These are phyloP conservation scores for Cryptococcus maquisensis DNA, from an alignment of 1,284 basidiomycete species.

Conservation along the genomic window DNA sequence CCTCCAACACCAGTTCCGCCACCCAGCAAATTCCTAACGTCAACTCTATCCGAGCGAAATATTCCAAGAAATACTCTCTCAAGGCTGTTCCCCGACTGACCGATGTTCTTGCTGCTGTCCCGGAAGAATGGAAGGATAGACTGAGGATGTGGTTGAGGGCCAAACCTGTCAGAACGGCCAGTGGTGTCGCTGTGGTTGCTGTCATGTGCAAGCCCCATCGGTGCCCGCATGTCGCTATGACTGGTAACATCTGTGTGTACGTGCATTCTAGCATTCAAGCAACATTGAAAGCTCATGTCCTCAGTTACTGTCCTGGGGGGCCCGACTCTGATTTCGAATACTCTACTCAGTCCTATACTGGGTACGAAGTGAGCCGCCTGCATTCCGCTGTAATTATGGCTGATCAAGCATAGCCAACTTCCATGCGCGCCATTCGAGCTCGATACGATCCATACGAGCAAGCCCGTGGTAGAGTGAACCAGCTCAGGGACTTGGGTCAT, in stretches of 20 bases:
- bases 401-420: conserved; percentile 64
- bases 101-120: conserved; percentile 97
- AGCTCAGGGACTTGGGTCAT: conserved; percentile 89
- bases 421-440: conserved; percentile 97
- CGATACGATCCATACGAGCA: conserved; percentile 99
- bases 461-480: conserved; percentile 89
- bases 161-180: conserved; percentile 94
- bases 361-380: conserved; percentile 62
- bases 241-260: conserved; percentile 98
- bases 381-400: background rate
- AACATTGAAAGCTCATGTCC: background rate
- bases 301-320: conserved; percentile 96
- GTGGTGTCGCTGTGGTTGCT: conserved; percentile 95
- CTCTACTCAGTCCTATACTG: conserved; percentile 96
- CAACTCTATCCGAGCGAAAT: conserved; percentile 77
- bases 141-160: conserved; percentile 87
- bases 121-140: conserved; percentile 91
- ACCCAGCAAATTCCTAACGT: conserved; percentile 57
- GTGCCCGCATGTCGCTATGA: conserved; percentile 99
- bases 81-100: conserved; percentile 87
- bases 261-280: conserved; percentile 31
- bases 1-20: conserved; percentile 25
- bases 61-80: conserved; percentile 85
- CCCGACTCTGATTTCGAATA: conserved; percentile 99
- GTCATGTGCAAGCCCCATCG: conserved; percentile 99